Evolutionary conservation across 495 filamentous ascomycete genomes (phyloP).

Genomic region (Penicillium subrubescens): DNA sequence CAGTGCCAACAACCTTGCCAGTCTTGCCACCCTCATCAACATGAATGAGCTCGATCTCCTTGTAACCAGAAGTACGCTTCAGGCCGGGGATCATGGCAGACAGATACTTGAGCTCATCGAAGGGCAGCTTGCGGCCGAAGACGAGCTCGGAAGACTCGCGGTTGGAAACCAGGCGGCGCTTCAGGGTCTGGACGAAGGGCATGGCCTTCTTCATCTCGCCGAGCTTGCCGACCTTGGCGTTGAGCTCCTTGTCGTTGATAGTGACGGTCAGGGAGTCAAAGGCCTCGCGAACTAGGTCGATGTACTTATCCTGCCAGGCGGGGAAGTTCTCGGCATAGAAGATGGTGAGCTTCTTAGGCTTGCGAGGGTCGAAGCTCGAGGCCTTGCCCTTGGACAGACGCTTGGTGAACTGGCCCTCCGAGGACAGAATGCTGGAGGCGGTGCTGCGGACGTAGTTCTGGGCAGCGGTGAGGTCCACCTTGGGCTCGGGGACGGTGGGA

Average conservation of each 20-base stretch:
- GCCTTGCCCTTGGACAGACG: constrained; percentile 84
- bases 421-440: constrained; percentile 77
- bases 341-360: constrained; percentile 88
- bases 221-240: constrained; percentile 72
- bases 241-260: constrained; percentile 79
- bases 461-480: constrained; percentile 68
- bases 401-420: constrained; percentile 83
- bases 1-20: constrained; percentile 56
- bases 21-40: constrained; percentile 72
- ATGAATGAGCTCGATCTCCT: constrained; percentile 61
- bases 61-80: constrained; percentile 66
- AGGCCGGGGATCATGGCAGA: constrained; percentile 58
- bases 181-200: constrained; percentile 90
- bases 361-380: constrained; percentile 78
- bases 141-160: constrained; percentile 60
- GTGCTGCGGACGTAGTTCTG: constrained; percentile 78
- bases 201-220: constrained; percentile 95
- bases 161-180: constrained; percentile 69
- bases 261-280: constrained; percentile 57
- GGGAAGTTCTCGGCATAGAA: constrained; percentile 79
- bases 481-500: constrained; percentile 67
- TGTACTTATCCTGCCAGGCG: constrained; percentile 88
- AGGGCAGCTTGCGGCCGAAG: constrained; percentile 78
- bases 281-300: constrained; percentile 72
- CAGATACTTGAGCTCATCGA: constrained; percentile 78